A percentile compares a stretch with the other conserved stretches of the same genome.
Evolutionary conservation across 108 stramenopile genomes (phyloP).

Genomic region (Pseudonitzschia delicatissima): DNA sequence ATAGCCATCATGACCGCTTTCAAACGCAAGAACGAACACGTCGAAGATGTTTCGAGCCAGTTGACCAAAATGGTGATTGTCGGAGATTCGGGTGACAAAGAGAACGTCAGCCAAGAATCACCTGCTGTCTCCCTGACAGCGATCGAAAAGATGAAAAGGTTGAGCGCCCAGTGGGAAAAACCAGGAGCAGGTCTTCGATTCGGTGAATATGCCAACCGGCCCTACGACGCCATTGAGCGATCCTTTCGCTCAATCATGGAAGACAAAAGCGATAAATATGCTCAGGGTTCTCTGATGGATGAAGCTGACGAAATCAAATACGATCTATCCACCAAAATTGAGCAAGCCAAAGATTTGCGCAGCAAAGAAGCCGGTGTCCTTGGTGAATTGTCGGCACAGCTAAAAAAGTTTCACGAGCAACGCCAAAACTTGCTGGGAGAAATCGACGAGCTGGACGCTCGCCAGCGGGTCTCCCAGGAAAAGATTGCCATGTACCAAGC

Average conservation of each 20-base stretch:
- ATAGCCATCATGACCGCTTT: conserved; percentile 3
- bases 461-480: conserved; percentile 15
- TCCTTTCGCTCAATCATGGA: conserved; percentile 9
- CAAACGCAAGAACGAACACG: conserved; percentile 18
- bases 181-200: not conserved
- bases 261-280: not conserved
- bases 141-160: conserved; percentile 3
- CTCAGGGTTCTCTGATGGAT: not conserved
- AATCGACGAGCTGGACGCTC: conserved; percentile 25
- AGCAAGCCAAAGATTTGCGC: conserved; percentile 20
- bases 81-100: not conserved
- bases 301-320: conserved; percentile 14
- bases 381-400: conserved; percentile 3
- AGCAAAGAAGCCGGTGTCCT: conserved; percentile 24
- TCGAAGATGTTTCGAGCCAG: not conserved
- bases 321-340: conserved; percentile 15
- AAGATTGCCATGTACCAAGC: conserved; percentile 31
- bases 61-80: conserved; percentile 19
- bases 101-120: not conserved
- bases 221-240: conserved; percentile 12
- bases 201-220: not conserved
- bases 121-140: not conserved
- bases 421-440: conserved; percentile 15
- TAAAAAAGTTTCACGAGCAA: conserved; percentile 13
- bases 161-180: not conserved